Percentiles rank a stretch among this genome's conserved stretches.
Conservation (phyloP, 495 filamentous ascomycete species). For the Hamigera avellanea region DNA sequence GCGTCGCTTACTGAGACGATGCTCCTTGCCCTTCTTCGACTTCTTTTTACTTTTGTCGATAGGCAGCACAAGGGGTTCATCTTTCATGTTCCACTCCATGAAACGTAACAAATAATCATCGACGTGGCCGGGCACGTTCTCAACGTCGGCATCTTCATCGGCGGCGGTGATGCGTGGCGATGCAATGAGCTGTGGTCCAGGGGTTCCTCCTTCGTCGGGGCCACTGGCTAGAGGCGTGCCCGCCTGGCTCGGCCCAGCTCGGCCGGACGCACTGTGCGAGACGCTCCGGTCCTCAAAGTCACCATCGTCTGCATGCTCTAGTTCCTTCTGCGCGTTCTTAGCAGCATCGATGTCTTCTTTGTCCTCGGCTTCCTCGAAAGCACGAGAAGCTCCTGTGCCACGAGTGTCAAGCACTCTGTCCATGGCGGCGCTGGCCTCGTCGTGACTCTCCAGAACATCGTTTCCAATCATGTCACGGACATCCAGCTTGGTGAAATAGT, state of each 20-base stretch:
- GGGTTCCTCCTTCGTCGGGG: slow-evolving; percentile 8
- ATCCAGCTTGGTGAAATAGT: slow-evolving; percentile 78
- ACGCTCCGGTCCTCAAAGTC: slow-evolving; percentile 75
- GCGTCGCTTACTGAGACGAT: slow-evolving; percentile 31
- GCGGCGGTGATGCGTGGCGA: slow-evolving; percentile 6
- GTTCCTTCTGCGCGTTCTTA: slow-evolving; percentile 75
- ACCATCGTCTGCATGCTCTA: slow-evolving; percentile 71
- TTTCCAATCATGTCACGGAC: slow-evolving; percentile 58
- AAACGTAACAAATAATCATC: slow-evolving; percentile 80
- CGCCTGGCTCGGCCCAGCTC: slow-evolving; percentile 14
- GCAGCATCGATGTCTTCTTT: slow-evolving; percentile 84
- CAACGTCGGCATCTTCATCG: slow-evolving; percentile 26
- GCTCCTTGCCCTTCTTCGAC: slow-evolving; percentile 63
- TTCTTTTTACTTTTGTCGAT: slow-evolving; percentile 72
- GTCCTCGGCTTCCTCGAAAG: slow-evolving; percentile 84
- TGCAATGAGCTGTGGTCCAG: slow-evolving; percentile 5
- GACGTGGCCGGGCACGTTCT: slow-evolving; percentile 40
- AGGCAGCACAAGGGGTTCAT: slow-evolving; percentile 68
- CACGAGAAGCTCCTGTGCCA: slow-evolving; percentile 41
- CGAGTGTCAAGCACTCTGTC: slow-evolving; percentile 65
- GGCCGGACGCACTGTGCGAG: slow-evolving; percentile 26
- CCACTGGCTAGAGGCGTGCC: slow-evolving; percentile 17
- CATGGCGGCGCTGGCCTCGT: slow-evolving; percentile 70
- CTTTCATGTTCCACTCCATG: slow-evolving; percentile 66
- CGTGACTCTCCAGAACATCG: slow-evolving; percentile 43